phyloP scores from a whole-genome alignment of 2,329 filamentous ascomycete genomes.

The Cercospora sesami region DNA sequence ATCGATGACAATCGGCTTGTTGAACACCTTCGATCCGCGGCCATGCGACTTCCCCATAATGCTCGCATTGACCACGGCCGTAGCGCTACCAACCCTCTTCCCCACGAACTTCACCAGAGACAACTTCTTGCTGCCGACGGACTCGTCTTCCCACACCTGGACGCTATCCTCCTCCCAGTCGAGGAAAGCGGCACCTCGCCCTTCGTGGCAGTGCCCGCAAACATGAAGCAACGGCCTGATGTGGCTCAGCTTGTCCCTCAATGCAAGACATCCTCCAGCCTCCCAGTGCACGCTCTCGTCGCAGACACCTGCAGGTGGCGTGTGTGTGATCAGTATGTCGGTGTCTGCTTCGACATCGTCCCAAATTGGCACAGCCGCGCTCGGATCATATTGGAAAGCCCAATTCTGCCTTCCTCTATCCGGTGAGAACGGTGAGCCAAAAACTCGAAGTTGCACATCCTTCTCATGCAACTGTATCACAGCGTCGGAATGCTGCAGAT shows the following conservation, averaged over 20 bases:
- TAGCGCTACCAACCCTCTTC: conserved; percentile 57
- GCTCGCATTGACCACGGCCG: conserved; percentile 77
- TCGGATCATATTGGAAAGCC: conserved; percentile 65
- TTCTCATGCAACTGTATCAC: conserved; percentile 61
- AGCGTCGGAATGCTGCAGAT: conserved; percentile 61
- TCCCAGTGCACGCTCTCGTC: conserved; percentile 48
- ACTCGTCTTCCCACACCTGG: conserved; percentile 60
- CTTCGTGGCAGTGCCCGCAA: conserved; percentile 72
- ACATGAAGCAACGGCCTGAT: conserved; percentile 65
- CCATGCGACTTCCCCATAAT: conserved; percentile 66
- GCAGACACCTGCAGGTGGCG: conserved; percentile 61
- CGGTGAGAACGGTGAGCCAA: conserved; percentile 69
- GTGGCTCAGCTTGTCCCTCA: conserved; percentile 59
- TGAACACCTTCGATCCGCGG: conserved; percentile 58
- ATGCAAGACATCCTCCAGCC: conserved; percentile 61
- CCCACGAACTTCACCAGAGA: conserved; percentile 63
- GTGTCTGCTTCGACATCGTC: conserved; percentile 59
- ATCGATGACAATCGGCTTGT: conserved; percentile 84
- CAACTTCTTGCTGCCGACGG: conserved; percentile 58
- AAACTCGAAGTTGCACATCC: conserved; percentile 63
- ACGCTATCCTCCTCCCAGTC: conserved; percentile 50
- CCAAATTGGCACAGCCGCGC: conserved; percentile 55
- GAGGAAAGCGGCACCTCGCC: conserved; percentile 63
- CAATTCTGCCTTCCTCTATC: conserved; percentile 47
- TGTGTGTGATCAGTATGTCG: conserved; percentile 71